Evolutionary conservation across 75 land plant species (phyloP), one percentile per base, ranked within the genome.

Genomic region (Pseudotsuga menziesii): DNA sequence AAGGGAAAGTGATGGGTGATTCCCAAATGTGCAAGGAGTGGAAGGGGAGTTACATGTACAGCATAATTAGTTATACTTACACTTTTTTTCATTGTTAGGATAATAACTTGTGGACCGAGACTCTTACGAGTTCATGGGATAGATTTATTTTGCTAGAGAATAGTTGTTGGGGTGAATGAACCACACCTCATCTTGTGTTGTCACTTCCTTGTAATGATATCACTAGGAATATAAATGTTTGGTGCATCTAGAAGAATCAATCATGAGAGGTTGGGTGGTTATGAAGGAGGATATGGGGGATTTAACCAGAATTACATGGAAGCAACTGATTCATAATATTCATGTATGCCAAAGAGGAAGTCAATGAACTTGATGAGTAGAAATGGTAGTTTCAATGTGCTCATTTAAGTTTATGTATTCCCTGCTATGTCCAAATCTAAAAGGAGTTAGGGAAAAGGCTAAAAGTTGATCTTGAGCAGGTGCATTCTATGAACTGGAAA

Each of bases 311-410:
- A 82, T 77, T 89, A 87, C 36, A 67, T 74, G 3, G 86, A 81
- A 35, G 60, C 81, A 54, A 79, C 81, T 20, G 82, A 80, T 35
- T 82, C 91, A 2, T 92, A 89, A 67, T 90, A 88, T 79, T 89
- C 90, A 0, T 81, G 78, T 67, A 80, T 81, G 2, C 86, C 88
- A 7, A 91, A 83, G 61, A 87, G 94, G 82, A 95, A 93, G 76
- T 86, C 90, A 13, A 84, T 89, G 71, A 85, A 86, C 70, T 78
- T 91, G 78, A 76, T 27, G 13, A 84, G 83, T 27, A 74, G 57
- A 56, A 52, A 48, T 32, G 89, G 82, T 58, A 75, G 61, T 57
- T 85, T 80, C 75, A 60, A 75, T 78, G 79, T 81, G 20, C 85
- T 88, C 2, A 6, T 77, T 8, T 81, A 85, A 48, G 83, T 81